phyloP scores from a whole-genome alignment of 768 basidiomycete genomes.

The Sporobolomyces pararoseus region DNA sequence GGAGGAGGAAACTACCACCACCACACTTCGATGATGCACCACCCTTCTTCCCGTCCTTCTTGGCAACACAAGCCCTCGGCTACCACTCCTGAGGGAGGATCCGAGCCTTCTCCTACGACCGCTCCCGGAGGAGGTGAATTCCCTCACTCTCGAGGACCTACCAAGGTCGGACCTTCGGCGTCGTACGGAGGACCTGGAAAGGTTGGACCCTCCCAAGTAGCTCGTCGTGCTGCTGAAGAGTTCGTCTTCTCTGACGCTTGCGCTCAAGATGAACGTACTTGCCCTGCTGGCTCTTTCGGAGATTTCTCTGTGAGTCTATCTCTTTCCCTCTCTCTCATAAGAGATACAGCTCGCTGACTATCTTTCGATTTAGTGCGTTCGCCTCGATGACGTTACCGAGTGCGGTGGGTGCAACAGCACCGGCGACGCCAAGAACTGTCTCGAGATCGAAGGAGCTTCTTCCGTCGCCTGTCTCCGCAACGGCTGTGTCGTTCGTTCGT shows the following conservation, averaged over 20 bases:
- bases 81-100: background rate
- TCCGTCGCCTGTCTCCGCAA: constrained; percentile 34
- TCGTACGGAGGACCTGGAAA: constrained; percentile 15
- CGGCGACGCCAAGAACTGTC: constrained; percentile 35
- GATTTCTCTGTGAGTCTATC: constrained; percentile 27
- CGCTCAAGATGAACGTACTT: constrained; percentile 39
- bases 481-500: constrained; percentile 41
- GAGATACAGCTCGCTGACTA: background rate
- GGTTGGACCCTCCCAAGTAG: constrained; percentile 19
- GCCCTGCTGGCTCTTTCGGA: constrained; percentile 24
- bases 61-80: background rate
- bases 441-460: constrained; percentile 33
- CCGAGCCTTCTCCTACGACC: background rate
- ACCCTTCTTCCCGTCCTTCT: background rate
- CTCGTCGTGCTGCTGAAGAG: constrained; percentile 29
- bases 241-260: constrained; percentile 39
- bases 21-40: constrained; percentile 18
- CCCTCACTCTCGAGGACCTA: constrained; percentile 17
- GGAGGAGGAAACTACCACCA: constrained; percentile 8
- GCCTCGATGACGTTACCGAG: constrained; percentile 40
- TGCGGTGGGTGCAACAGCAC: constrained; percentile 39
- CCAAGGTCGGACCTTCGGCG: constrained; percentile 22
- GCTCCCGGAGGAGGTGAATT: constrained; percentile 12
- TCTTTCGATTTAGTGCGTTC: constrained; percentile 22
- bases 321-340: background rate